phyloP scores from a whole-genome alignment of 225 moss, liverwort and hornwort species.

The Straminergon stramineum region DNA sequence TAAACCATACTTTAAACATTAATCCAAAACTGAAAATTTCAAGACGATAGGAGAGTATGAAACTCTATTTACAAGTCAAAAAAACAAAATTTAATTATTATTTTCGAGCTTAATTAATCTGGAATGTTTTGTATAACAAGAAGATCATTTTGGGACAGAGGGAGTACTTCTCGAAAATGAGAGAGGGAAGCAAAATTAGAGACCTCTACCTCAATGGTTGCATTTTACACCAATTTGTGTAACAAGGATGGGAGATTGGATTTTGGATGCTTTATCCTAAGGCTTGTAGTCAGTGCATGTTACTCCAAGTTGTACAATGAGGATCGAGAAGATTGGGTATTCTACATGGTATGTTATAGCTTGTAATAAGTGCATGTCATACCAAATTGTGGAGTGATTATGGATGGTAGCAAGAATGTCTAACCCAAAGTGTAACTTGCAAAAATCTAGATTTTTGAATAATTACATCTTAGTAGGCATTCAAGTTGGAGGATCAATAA shows the following conservation, averaged over 20 bases:
- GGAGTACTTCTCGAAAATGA: background rate
- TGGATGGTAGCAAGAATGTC: background rate
- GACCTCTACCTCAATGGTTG: background rate
- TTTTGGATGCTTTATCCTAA: no score
- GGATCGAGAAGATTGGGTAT: background rate
- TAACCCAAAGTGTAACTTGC: rapidly evolving
- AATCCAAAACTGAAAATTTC: no score
- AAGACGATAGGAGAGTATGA: no score
- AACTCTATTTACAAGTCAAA: no score
- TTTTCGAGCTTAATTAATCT: no score
- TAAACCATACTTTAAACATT: no score
- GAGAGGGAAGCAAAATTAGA: rapidly evolving
- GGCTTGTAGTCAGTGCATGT: background rate
- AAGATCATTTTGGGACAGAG: no score
- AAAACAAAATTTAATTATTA: no score
- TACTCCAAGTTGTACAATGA: background rate
- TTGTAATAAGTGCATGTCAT: background rate
- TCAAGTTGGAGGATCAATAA: rapidly evolving
- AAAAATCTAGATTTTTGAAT: no score
- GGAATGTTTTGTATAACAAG: no score
- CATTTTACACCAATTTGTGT: background rate
- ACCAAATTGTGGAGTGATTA: background rate
- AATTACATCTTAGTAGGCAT: background rate
- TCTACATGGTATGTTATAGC: background rate
- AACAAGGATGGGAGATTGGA: background rate